Percentiles rank a stretch among this genome's conserved stretches.
Conservation (phyloP, 768 basidiomycete genomes). For the Trametes cubensis region DNA sequence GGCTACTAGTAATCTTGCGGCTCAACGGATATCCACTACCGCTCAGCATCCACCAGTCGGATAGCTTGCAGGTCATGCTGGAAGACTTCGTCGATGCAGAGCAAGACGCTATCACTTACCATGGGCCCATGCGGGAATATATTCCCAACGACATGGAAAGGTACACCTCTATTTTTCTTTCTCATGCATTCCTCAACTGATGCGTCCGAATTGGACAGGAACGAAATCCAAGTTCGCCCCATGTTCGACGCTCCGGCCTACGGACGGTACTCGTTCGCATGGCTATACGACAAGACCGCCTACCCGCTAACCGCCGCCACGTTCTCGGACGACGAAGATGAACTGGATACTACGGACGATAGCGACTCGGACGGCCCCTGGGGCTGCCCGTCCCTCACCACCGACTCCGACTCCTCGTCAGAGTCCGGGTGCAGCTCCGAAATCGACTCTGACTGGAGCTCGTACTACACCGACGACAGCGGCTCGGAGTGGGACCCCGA, state of each 20-base stretch:
- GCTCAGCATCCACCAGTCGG: not conserved
- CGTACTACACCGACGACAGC: not conserved
- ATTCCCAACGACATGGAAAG: not conserved
- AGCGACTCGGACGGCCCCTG: not conserved
- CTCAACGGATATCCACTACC: not conserved
- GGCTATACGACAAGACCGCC: too few species aligned
- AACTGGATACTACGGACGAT: not conserved
- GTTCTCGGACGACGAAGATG: not conserved
- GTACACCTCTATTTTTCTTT: not conserved
- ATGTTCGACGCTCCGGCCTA: too few species aligned
- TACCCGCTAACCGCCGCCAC: too few species aligned
- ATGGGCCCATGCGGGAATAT: not conserved
- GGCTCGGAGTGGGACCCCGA: not conserved
- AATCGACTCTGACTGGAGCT: not conserved
- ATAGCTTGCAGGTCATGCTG: not conserved
- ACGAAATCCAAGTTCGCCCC: too few species aligned
- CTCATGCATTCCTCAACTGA: not conserved
- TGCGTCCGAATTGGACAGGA: not conserved
- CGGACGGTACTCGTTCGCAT: too few species aligned
- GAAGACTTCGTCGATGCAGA: not conserved
- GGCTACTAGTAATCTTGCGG: not conserved
- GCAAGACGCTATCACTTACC: not conserved
- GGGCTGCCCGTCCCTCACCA: not conserved
- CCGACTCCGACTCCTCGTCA: not conserved
- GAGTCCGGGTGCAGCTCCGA: not conserved